These are phyloP conservation scores for Ascochyta lentis DNA, from an alignment of 2,329 filamentous ascomycete species.

Conservation along the genomic window DNA sequence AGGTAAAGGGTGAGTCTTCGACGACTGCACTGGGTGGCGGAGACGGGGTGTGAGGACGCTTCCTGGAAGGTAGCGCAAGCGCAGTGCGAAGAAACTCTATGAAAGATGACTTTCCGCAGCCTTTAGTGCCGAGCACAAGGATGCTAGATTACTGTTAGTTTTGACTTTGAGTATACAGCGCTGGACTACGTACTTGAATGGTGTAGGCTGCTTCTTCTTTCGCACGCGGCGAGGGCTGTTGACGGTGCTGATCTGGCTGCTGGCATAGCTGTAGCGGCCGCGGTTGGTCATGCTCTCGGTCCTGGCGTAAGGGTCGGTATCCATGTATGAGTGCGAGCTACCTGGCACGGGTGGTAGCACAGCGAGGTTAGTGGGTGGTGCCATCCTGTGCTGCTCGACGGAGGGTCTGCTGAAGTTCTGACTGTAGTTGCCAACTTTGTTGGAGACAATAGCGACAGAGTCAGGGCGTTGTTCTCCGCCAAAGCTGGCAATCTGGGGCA, in stretches of 20 bases:
- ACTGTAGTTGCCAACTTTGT: slow-evolving; percentile 56
- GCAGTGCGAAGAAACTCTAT: slow-evolving; percentile 92
- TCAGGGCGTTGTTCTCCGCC: slow-evolving; percentile 70
- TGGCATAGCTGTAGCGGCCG: slow-evolving; percentile 94
- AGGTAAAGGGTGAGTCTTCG: slow-evolving; percentile 69
- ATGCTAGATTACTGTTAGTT: slow-evolving; percentile 64
- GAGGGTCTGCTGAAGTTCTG: slow-evolving; percentile 48
- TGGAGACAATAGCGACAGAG: slow-evolving; percentile 66
- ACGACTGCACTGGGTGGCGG: slow-evolving; percentile 56
- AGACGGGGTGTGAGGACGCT: slow-evolving; percentile 61
- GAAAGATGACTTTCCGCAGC: slow-evolving; percentile 94
- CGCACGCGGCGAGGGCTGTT: slow-evolving; percentile 92
- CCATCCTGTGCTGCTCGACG: slow-evolving; percentile 46
- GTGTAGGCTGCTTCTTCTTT: slow-evolving; percentile 94
- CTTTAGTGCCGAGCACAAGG: slow-evolving; percentile 85
- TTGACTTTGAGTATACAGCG: neutral
- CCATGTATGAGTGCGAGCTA: slow-evolving; percentile 53
- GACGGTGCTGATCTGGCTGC: slow-evolving; percentile 86
- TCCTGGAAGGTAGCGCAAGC: slow-evolving; percentile 81
- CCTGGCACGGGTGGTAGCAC: slow-evolving; percentile 53
- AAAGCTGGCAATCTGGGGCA: slow-evolving; percentile 62
- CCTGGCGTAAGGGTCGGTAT: slow-evolving; percentile 78
- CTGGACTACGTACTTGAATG: slow-evolving; percentile 85
- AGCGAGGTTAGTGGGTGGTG: slow-evolving; percentile 36
- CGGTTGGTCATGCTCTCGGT: slow-evolving; percentile 97